Evolutionary conservation across 495 filamentous ascomycete species (phyloP).

Genomic region (Penicillium paradoxum): DNA sequence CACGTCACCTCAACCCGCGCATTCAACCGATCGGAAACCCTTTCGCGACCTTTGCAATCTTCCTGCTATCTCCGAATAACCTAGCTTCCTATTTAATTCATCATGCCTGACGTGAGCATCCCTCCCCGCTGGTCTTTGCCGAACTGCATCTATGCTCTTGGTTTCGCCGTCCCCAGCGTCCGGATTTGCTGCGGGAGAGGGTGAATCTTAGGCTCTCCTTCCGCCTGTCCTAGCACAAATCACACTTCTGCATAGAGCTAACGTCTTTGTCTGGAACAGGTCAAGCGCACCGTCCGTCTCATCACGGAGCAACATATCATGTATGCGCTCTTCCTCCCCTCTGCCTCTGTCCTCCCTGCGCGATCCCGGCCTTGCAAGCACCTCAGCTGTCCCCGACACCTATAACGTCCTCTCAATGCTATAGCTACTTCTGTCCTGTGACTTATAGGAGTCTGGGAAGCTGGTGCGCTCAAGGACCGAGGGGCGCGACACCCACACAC

Average conservation of each 20-base stretch:
- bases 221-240: background rate
- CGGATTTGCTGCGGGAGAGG: background rate
- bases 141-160: background rate
- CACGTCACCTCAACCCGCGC: background rate
- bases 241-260: background rate
- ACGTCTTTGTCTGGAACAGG: constrained; percentile 36
- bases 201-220: background rate
- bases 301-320: constrained; percentile 85
- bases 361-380: background rate
- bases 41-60: background rate
- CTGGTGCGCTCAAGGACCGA: background rate
- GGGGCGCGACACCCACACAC: background rate
- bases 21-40: background rate
- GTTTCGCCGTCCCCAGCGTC: background rate
- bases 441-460: background rate
- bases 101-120: constrained; percentile 46
- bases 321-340: constrained; percentile 49
- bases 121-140: background rate
- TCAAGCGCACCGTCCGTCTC: constrained; percentile 85
- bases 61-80: too few relatives aligned
- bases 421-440: background rate
- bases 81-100: too few relatives aligned
- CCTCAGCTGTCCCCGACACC: background rate
- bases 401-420: background rate
- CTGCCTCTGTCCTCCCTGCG: constrained; percentile 8